Evolutionary conservation across 306 rosid genomes (phyloP), one percentile per base, ranked within the genome.

Genomic region (Fragaria iinumae): DNA sequence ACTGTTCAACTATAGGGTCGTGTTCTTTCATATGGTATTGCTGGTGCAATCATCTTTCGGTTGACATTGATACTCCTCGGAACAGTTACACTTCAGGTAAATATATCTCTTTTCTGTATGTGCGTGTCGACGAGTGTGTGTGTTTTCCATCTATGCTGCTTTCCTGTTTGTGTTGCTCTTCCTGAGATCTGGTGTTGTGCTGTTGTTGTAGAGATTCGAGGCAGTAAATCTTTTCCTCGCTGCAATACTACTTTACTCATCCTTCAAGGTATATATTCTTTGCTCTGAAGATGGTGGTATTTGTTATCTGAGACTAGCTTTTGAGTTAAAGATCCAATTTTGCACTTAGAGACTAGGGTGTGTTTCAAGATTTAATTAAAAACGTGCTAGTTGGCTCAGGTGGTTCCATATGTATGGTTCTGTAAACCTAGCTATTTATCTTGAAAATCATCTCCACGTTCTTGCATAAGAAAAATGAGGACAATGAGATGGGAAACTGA

Each of bases 1-100:
- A 53, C 36, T 79, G 39, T 68, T 76, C 79, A 77, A 80, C 47
- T 75, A 67, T 81, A 95, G 99, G 91, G 65, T 76, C 96, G 92
- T 80, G 99, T 95, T 68, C 99, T 95, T 81, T 89, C 97, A 38
- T 95, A 90, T 72, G 97, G 99, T 73, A 89, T 95, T 88, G 91
- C 88, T 60, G 97, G 99, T 49, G 97, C 97, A 44, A 80, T 95
- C 72, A 75, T 95, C 79, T 89, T 92, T 76, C 93, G 96, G 80
- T 85, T 92, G 78, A 69, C 89, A 11, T 16, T 92, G 63, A 95
- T 95, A 83, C 88, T 92, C 59, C 92, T 95, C 45, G 99, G 97
- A 79, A 65, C 97, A 56, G 92, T 85, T 67, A 91, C 99, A 66
- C 87, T 92, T 64, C 93, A 89, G 97, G 99, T 91, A 74, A 56